Conservation (phyloP, 176 grass and related monocot species). For the Oryza coarctata region DNA sequence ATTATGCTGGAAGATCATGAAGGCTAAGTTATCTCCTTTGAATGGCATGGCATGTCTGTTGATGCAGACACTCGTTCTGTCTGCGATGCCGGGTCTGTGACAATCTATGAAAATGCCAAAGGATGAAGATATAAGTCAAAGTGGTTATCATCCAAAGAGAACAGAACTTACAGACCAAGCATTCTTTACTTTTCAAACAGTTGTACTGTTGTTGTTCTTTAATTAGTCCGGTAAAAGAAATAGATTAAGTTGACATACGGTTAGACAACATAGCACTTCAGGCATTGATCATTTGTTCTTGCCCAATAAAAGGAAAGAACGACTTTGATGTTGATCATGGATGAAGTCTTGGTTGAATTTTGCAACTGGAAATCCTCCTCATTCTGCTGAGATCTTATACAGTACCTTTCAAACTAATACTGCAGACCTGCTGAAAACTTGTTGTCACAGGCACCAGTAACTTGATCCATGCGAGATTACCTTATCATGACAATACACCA, state of each 20-base stretch:
- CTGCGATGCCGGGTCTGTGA: conserved; percentile 37
- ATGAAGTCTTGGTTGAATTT: neutral
- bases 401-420: neutral
- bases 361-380: neutral
- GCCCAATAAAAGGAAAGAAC: neutral
- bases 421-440: neutral
- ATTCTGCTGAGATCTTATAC: neutral
- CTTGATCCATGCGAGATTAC: neutral
- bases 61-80: conserved; percentile 32
- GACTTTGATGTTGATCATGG: neutral
- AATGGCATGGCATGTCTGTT: conserved; percentile 47
- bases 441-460: neutral
- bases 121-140: neutral
- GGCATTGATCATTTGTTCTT: neutral
- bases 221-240: neutral
- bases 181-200: neutral
- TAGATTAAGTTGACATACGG: neutral
- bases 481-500: conserved; percentile 24
- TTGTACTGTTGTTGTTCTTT: neutral
- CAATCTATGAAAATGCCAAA: conserved; percentile 38
- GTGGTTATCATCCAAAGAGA: conserved; percentile 3
- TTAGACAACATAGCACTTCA: neutral
- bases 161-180: neutral
- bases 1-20: conserved; percentile 54
- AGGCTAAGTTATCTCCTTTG: conserved; percentile 70